Evolutionary conservation across 768 basidiomycete genomes (phyloP), one percentile per base, ranked within the genome.

Genomic region (Naganishia vaughanmartiniae): DNA sequence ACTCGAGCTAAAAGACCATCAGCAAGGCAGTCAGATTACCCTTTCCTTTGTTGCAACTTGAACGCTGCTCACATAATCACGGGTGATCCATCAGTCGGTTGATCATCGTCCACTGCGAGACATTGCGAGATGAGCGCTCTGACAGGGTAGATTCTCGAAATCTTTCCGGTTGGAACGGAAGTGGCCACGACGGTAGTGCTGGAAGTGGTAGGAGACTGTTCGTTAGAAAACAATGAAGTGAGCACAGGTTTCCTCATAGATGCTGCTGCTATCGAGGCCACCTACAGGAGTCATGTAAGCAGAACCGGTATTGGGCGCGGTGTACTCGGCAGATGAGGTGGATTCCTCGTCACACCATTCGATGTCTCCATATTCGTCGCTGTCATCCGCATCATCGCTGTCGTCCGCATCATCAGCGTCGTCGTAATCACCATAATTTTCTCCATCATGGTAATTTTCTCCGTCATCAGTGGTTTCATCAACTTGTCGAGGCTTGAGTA

Each of bases 81-180:
- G 2, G 24, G 60, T 1, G 60, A 42, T 4, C 60, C 60, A 45
- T 63, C 60, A 45, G 60, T 26, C 15, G 60, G 39, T 36, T 63
- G 42, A 17, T 63, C 60, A 15, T 63, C 60, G 33, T 39, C 60
- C 4, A 45, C 39, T 46, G 24, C 34, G 15, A 63, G 60, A 46
- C 60, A 63, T 42, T 19, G 39, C 11, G 36, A 42, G 39, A 45
- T 45, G n/a, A 63, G 39, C 21, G n/a, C 42, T 63, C 60, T 39
- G 19, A 42, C 60, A 17, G 60, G 60, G 26, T 63, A 63, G 26
- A 63, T 63, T 26, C 28, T 39, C 15, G 39, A 63, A 26, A 36
- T 63, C 26, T 42, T 42, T 15, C 34, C 11, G 12, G 24, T 19
- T 1, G n/a, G 17, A 45, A 26, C 14, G 24, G 60, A 42, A 63